Base-by-base conservation (phyloP, 768 basidiomycete species). In the Suillus brevipes region DNA sequence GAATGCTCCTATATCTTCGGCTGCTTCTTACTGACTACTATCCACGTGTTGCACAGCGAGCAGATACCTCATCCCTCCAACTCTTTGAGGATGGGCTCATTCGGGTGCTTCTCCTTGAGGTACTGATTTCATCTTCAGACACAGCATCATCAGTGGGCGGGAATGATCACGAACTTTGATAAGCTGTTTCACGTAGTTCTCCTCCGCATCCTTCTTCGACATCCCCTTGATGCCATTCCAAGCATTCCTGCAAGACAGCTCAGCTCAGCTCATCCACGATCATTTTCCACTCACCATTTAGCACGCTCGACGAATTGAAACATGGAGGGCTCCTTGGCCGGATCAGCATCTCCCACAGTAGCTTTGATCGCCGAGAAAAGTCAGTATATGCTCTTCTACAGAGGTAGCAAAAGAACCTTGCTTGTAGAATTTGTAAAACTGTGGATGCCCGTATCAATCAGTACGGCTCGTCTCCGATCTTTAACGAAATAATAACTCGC, bases 341-440 rank as follows among this genome's bases (percentile, higher is more conserved):
- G 76, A 74, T 84, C 89, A 69, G 84, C 83, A 76, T 96, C 89
- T 60, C 95, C 95, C 43, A 86, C 73, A 8, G 82, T 94, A 53
- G 86, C 94, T 95, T 61, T 9, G 56, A n/a, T 57, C 25, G 4
- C n/a, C n/a, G 14, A 25, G 13, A 31, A 36, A 42, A 34, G 36
- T 57, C 59, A 42, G 52, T 55, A n/a, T 40, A 42, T 42, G 23
- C 18, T 20, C 38, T 64, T 62, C 53, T 45, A 65, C 25, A 40
- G 59, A 62, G 37, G 45, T 20, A 49, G 47, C n/a, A 28, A 25
- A 62, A 76, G 53, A 62, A 90, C 94, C 94, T 84, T 97, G 95
- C 85, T 99, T 99, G 86, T 83, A 98, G 77, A 89, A 87, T 70
- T 83, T 84, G 83, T 99, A 99, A 84, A 97, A 97, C 96, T 98